Conservation (phyloP, 441 rosid genomes). For the Gossypium gossypioides region DNA sequence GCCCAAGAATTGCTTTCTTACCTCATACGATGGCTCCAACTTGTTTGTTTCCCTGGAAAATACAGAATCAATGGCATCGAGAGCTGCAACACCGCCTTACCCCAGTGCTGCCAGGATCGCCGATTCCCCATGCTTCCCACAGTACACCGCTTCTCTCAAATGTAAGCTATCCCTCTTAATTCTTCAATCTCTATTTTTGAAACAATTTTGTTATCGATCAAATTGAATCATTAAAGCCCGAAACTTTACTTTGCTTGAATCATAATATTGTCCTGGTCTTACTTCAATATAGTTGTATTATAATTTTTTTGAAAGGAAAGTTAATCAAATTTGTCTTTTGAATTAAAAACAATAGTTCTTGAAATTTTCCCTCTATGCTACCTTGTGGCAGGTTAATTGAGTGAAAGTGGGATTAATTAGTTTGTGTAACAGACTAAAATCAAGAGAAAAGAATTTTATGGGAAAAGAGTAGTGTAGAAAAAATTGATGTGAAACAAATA, state of each 20-base stretch:
- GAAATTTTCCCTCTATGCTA: not conserved
- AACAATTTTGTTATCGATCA: not conserved
- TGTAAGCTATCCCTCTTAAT: slow-evolving; percentile 30
- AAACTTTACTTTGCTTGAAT: not conserved
- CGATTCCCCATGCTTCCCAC: slow-evolving; percentile 70
- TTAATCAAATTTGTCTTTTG: not conserved
- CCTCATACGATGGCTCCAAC: not conserved
- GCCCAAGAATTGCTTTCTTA: not conserved
- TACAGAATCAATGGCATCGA: slow-evolving; percentile 37
- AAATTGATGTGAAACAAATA: no score
- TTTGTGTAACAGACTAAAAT: not conserved
- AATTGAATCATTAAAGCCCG: not conserved
- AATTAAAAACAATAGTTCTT: not conserved
- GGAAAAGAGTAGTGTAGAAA: no score
- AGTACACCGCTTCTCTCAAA: slow-evolving; percentile 80
- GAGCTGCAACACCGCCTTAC: slow-evolving; percentile 39
- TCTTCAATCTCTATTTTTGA: not conserved
- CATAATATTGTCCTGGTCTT: not conserved
- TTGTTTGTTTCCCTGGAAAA: slow-evolving; percentile 4
- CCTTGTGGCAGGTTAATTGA: not conserved
- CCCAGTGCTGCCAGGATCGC: slow-evolving; percentile 73
- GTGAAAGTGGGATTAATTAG: not conserved
- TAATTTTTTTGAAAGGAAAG: not conserved
- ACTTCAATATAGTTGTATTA: not conserved
- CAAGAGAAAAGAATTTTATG: no score